A percentile compares a stretch with the other conserved stretches of the same genome.
Evolutionary conservation across 805 yeast genomes (phyloP).

Genomic region (Sugiyamaella smithiae): DNA sequence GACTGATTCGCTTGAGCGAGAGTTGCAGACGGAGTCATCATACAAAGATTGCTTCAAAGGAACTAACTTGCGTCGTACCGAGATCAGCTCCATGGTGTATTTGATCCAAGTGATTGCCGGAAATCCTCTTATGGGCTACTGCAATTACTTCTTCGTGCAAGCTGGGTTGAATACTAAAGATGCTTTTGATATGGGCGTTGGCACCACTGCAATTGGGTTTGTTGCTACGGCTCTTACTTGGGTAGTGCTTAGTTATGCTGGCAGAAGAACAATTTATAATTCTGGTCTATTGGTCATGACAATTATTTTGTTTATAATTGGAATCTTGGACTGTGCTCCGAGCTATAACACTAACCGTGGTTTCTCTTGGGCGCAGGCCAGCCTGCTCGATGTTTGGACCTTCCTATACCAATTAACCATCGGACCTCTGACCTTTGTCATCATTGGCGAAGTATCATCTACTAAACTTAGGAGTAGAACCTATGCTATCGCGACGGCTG

Average conservation of each 20-base stretch:
- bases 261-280: constrained; percentile 24
- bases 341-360: constrained; percentile 21
- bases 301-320: constrained; percentile 42
- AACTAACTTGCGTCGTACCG: constrained; percentile 48
- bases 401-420: constrained; percentile 45
- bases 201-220: constrained; percentile 46
- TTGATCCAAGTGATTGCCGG: constrained; percentile 24
- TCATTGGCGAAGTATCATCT: constrained; percentile 43
- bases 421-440: constrained; percentile 39
- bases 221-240: constrained; percentile 37
- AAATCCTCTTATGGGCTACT: constrained; percentile 22
- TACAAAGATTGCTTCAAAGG: constrained; percentile 49
- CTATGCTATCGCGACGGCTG: constrained; percentile 41
- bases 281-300: constrained; percentile 39
- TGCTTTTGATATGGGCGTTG: constrained; percentile 42
- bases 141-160: constrained; percentile 48
- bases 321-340: constrained; percentile 26
- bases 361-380: constrained; percentile 37
- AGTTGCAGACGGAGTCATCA: constrained; percentile 16
- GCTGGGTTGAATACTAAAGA: constrained; percentile 32
- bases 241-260: constrained; percentile 22
- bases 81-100: constrained; percentile 40
- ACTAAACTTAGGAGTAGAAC: constrained; percentile 34
- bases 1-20: constrained; percentile 44
- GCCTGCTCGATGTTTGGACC: constrained; percentile 45